Percentiles rank a stretch among this genome's conserved stretches.
These are phyloP conservation scores for Cordyceps javanica DNA, from an alignment of 2,329 filamentous ascomycete species.

Conservation along the genomic window DNA sequence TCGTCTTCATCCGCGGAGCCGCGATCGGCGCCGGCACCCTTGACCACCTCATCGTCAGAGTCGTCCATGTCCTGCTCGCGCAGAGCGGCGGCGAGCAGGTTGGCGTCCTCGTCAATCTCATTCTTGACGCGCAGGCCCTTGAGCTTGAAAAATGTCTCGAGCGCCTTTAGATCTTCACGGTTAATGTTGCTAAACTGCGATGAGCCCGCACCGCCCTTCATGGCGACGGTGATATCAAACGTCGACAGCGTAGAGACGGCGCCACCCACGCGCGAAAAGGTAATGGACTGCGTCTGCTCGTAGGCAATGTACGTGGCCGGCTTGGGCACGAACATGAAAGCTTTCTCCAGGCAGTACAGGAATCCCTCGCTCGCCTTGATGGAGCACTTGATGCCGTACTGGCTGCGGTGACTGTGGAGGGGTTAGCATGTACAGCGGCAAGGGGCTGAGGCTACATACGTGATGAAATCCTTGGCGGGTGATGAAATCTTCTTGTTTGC, in stretches of 20 bases:
- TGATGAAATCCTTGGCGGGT: conserved; percentile 89
- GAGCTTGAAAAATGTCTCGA: conserved; percentile 96
- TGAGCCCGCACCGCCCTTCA: conserved; percentile 82
- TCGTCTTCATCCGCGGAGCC: conserved; percentile 94
- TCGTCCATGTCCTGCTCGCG: conserved; percentile 77
- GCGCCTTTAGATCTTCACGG: conserved; percentile 88
- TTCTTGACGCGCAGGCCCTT: conserved; percentile 97
- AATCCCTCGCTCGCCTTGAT: conserved; percentile 99
- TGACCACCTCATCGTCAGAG: conserved; percentile 74
- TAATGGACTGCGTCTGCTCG: conserved; percentile 85
- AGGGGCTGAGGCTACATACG: conserved; percentile 36
- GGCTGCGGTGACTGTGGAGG: conserved; percentile 66
- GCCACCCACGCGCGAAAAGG: conserved; percentile 91
- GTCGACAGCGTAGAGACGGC: conserved; percentile 90
- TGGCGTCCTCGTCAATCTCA: conserved; percentile 93
- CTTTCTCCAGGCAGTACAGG: conserved; percentile 94
- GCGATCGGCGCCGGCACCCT: conserved; percentile 61
- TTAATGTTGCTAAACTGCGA: conserved; percentile 99
- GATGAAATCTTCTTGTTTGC: conserved; percentile 93
- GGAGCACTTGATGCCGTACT: conserved; percentile 97
- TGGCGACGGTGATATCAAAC: conserved; percentile 89
- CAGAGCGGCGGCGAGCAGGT: conserved; percentile 71
- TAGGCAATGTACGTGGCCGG: conserved; percentile 95
- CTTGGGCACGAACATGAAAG: conserved; percentile 98
- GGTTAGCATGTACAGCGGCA: background rate